Evolutionary conservation across 1,139 yeast genomes (phyloP).

Genomic region (Yamadazyma triangularis): DNA sequence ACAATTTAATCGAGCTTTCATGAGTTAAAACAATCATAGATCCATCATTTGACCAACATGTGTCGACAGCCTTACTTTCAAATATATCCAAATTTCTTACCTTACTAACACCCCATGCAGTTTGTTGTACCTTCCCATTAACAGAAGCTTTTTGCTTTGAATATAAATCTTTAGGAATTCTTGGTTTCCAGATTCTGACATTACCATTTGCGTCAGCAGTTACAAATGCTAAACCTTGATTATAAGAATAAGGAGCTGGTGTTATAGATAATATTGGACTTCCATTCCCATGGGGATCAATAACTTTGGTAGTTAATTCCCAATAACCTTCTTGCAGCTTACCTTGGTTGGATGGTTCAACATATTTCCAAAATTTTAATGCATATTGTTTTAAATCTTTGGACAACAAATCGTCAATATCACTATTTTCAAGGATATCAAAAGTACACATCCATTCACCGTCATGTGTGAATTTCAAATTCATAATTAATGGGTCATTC

Average conservation of each 20-base stretch:
- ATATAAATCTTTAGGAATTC: background rate
- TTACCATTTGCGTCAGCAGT: constrained; percentile 86
- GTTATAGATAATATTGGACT: constrained; percentile 51
- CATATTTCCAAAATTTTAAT: constrained; percentile 77
- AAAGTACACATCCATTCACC: constrained; percentile 92
- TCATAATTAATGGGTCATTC: constrained; percentile 65
- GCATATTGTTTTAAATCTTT: constrained; percentile 65
- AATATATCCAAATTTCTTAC: constrained; percentile 29
- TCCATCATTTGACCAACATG: constrained; percentile 42
- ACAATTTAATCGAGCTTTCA: constrained; percentile 55
- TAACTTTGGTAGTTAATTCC: constrained; percentile 75
- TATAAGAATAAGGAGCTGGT: constrained; percentile 42
- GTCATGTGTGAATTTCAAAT: constrained; percentile 59
- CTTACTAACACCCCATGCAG: constrained; percentile 52
- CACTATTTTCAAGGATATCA: constrained; percentile 68
- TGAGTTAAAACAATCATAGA: constrained; percentile 71
- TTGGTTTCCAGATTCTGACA: constrained; percentile 68
- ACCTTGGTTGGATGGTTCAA: constrained; percentile 20
- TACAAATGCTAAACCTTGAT: constrained; percentile 53
- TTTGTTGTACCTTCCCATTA: background rate
- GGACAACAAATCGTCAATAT: constrained; percentile 64
- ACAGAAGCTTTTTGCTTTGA: background rate
- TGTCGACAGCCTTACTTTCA: background rate
- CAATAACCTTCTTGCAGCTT: constrained; percentile 33
- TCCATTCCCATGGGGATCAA: constrained; percentile 66